A percentile compares a stretch with the other conserved stretches of the same genome.
Evolutionary conservation across 305 asterid species (phyloP).

Genomic region (Coffea humblotiana): DNA sequence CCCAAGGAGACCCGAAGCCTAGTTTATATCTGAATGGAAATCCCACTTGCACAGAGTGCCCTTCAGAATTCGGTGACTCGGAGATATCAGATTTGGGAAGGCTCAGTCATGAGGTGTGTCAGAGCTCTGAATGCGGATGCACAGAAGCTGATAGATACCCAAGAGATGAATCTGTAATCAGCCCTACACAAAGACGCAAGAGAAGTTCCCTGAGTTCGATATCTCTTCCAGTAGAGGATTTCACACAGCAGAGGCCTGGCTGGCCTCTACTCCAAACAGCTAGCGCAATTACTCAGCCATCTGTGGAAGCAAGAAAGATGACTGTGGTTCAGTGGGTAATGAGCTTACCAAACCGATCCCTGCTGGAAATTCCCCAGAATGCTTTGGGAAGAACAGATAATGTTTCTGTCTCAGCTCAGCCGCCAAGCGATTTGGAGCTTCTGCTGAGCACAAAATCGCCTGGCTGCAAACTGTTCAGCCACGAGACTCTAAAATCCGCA

Average conservation of each 20-base stretch:
- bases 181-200: conserved; percentile 37
- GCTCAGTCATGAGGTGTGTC: conserved; percentile 26
- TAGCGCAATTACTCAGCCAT: conserved; percentile 44
- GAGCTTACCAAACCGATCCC: conserved; percentile 67
- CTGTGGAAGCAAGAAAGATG: conserved; percentile 61
- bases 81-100: conserved; percentile 54
- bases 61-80: conserved; percentile 51
- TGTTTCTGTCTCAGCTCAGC: conserved; percentile 24
- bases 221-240: conserved; percentile 70
- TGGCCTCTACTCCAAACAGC: conserved; percentile 93
- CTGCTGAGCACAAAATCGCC: conserved; percentile 41
- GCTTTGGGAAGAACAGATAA: background rate
- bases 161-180: conserved; percentile 30
- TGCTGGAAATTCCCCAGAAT: conserved; percentile 39
- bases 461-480: conserved; percentile 59
- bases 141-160: conserved; percentile 3
- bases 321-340: conserved; percentile 94
- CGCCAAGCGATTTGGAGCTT: conserved; percentile 57
- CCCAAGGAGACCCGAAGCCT: conserved; percentile 34
- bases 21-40: conserved; percentile 24
- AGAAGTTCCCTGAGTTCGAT: conserved; percentile 60
- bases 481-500: conserved; percentile 48
- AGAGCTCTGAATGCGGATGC: conserved; percentile 11
- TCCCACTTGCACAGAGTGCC: conserved; percentile 31
- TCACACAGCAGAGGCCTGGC: conserved; percentile 73